These are phyloP conservation scores for Ustilago esculenta DNA, from an alignment of 1,284 basidiomycete species.

Conservation along the genomic window DNA sequence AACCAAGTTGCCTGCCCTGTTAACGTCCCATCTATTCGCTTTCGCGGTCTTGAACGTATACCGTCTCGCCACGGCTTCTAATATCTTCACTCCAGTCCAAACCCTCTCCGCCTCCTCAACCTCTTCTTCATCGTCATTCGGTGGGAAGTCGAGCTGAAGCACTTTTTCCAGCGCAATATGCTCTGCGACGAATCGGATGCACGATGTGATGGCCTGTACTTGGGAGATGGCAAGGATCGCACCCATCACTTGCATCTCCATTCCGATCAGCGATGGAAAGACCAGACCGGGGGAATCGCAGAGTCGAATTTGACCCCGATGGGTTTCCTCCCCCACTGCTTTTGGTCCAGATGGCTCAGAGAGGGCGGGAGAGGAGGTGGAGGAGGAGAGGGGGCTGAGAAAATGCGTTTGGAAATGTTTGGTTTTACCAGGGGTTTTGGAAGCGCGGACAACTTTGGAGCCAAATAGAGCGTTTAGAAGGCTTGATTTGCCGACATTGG, in stretches of 20 bases:
- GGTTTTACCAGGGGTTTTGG: conserved; percentile 90
- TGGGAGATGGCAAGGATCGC: conserved; percentile 84
- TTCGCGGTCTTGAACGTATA: conserved; percentile 83
- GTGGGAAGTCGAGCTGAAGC: conserved; percentile 70
- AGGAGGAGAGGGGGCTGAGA: conserved; percentile 76
- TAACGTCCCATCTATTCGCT: conserved; percentile 84
- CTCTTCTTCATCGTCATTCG: conserved; percentile 55
- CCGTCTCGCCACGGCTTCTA: conserved; percentile 78
- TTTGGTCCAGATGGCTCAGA: conserved; percentile 6
- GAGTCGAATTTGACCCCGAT: conserved; percentile 36
- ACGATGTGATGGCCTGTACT: conserved; percentile 81
- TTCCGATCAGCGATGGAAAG: conserved; percentile 70
- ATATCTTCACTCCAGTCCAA: conserved; percentile 84
- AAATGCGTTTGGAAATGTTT: conserved; percentile 91
- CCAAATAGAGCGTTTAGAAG: conserved; percentile 89
- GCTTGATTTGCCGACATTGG: conserved; percentile 92
- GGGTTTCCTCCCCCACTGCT: conserved; percentile 47
- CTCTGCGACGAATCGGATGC: conserved; percentile 76
- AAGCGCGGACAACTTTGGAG: conserved; percentile 81
- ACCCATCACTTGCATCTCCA: conserved; percentile 73
- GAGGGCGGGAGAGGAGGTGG: conserved; percentile 80
- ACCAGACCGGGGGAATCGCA: conserved; percentile 71
- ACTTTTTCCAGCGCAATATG: conserved; percentile 82
- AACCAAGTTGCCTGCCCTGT: conserved; percentile 84
- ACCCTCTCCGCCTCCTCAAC: conserved; percentile 38